Percentiles rank a stretch among this genome's conserved stretches.
These are phyloP conservation scores for Miamiensis avidus DNA, from an alignment of 169 alveolate genomes.

Conservation along the genomic window DNA sequence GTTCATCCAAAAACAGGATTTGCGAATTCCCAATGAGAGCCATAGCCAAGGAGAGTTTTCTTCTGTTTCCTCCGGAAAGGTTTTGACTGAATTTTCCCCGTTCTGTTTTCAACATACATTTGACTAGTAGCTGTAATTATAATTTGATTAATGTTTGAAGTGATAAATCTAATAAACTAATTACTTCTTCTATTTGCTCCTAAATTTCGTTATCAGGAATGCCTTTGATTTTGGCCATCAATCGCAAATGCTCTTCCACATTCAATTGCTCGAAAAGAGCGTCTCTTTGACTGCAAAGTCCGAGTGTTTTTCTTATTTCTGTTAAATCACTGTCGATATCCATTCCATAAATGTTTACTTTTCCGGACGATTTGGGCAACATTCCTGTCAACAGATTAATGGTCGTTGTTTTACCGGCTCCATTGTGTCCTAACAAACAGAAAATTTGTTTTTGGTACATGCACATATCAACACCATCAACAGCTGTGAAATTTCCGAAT, in stretches of 20 bases:
- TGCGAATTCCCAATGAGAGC: conserved; percentile 67
- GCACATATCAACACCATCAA: conserved; percentile 55
- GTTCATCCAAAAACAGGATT: conserved; percentile 67
- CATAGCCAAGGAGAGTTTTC: conserved; percentile 83
- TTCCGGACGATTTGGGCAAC: conserved; percentile 66
- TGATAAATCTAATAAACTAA: too few relatives aligned
- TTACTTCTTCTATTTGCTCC: conserved; percentile 45
- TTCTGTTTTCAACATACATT: conserved; percentile 58
- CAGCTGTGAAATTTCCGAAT: conserved; percentile 63
- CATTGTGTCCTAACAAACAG: conserved; percentile 89
- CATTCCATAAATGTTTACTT: conserved; percentile 55
- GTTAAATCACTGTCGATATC: conserved; percentile 59
- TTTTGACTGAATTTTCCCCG: conserved; percentile 53
- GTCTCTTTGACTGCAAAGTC: conserved; percentile 84
- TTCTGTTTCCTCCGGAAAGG: conserved; percentile 86
- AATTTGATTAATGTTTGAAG: too few relatives aligned
- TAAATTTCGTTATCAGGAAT: conserved; percentile 22
- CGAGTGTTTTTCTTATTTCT: conserved; percentile 62
- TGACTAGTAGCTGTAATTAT: too few relatives aligned
- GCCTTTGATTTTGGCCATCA: conserved; percentile 72
- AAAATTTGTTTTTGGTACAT: conserved; percentile 23
- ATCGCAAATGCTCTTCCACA: conserved; percentile 70
- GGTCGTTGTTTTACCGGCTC: conserved; percentile 91
- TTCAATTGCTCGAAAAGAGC: conserved; percentile 74
- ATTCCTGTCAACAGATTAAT: conserved; percentile 83